Evolutionary conservation across 2,329 filamentous ascomycete species (phyloP).

Genomic region (Aspergillus alliaceus): DNA sequence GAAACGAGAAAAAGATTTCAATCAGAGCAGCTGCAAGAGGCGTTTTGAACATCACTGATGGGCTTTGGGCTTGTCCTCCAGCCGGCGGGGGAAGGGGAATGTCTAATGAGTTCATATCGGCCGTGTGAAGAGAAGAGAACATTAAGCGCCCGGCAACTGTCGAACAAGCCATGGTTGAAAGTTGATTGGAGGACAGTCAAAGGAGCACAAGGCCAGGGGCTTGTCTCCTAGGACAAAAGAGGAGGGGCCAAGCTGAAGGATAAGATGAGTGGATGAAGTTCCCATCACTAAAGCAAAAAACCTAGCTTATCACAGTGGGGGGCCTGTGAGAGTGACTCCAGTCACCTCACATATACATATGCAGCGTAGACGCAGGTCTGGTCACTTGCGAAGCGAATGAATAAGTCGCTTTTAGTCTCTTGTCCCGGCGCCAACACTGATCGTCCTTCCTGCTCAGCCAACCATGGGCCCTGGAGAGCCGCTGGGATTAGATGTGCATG

Average conservation of each 20-base stretch:
- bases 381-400: slow-evolving; percentile 21
- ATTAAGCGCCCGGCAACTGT: slow-evolving; percentile 34
- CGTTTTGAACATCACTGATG: slow-evolving; percentile 34
- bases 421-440: slow-evolving; percentile 31
- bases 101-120: slow-evolving; percentile 9
- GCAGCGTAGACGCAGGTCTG: slow-evolving; percentile 20
- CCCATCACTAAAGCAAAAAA: slow-evolving; percentile 20
- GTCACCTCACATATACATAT: background rate
- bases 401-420: slow-evolving; percentile 18
- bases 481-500: slow-evolving; percentile 15
- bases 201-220: slow-evolving; percentile 6
- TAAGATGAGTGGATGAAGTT: slow-evolving; percentile 26
- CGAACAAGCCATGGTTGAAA: slow-evolving; percentile 10
- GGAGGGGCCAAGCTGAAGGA: background rate
- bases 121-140: slow-evolving; percentile 18
- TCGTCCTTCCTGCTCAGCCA: slow-evolving; percentile 25
- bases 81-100: slow-evolving; percentile 18
- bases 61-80: slow-evolving; percentile 16
- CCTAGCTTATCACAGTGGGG: slow-evolving; percentile 37
- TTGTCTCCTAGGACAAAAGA: slow-evolving; percentile 1
- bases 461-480: slow-evolving; percentile 30
- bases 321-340: background rate
- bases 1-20: background rate
- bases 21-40: slow-evolving; percentile 8
- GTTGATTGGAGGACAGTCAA: slow-evolving; percentile 17